These are phyloP conservation scores for Heterobasidion occidentale DNA, from an alignment of 1,284 basidiomycete genomes.

Conservation along the genomic window DNA sequence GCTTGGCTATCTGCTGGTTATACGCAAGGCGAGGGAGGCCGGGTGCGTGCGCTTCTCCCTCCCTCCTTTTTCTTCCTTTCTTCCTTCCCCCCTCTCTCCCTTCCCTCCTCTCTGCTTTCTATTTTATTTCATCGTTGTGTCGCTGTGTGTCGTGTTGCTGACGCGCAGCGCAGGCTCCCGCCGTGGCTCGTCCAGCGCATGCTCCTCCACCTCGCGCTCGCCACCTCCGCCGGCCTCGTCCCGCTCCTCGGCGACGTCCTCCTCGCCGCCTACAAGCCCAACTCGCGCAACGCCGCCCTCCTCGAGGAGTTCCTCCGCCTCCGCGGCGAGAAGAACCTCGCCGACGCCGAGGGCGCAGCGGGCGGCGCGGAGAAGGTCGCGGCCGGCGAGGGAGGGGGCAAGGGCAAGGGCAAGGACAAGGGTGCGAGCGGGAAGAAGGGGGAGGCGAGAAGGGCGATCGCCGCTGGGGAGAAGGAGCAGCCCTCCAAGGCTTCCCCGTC, in stretches of 20 bases:
- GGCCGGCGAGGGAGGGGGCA: neutral
- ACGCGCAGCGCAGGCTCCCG: conserved; percentile 39
- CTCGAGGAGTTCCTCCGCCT: conserved; percentile 67
- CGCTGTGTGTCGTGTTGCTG: too few species aligned
- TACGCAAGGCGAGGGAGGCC: conserved; percentile 70
- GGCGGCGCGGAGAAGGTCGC: neutral
- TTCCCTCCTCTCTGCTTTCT: neutral
- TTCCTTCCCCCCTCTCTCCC: neutral
- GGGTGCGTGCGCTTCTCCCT: conserved; percentile 28
- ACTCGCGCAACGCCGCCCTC: conserved; percentile 78
- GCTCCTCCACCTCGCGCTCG: conserved; percentile 75
- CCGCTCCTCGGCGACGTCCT: conserved; percentile 77
- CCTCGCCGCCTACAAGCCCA: conserved; percentile 77
- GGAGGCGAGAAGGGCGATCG: neutral
- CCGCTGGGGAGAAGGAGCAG: neutral
- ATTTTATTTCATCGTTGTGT: too few species aligned
- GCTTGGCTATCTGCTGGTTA: conserved; percentile 74
- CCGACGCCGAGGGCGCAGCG: neutral
- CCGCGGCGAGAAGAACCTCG: conserved; percentile 34
- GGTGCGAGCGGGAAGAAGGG: neutral
- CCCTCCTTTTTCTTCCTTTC: too few species aligned
- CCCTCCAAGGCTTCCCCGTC: too few species aligned
- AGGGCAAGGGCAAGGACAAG: neutral
- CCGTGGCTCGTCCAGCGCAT: conserved; percentile 64
- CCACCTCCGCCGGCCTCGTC: conserved; percentile 66